Percentiles rank a stretch among this genome's conserved stretches.
These are phyloP conservation scores for Erucastrum elatum DNA, from an alignment of 345 rosid species.

Conservation along the genomic window DNA sequence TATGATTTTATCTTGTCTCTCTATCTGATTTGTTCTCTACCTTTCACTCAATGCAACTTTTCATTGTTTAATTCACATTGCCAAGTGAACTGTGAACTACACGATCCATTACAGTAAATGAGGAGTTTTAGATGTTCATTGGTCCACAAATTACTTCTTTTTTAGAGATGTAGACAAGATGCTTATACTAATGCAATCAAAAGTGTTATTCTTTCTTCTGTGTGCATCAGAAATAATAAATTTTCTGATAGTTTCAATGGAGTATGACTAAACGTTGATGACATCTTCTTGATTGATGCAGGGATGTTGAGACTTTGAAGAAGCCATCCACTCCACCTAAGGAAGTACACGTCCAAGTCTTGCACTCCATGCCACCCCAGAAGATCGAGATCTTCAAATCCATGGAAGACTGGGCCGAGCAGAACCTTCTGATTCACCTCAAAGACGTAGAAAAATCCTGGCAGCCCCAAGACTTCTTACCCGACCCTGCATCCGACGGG, in stretches of 20 bases:
- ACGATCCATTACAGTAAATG: neutral
- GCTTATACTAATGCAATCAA: neutral
- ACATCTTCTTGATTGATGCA: conserved; percentile 34
- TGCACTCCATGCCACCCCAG: conserved; percentile 87
- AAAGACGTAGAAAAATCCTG: conserved; percentile 90
- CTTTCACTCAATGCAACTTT: conserved; percentile 5
- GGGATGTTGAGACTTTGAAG: conserved; percentile 70
- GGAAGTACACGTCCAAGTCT: conserved; percentile 80
- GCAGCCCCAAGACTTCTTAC: conserved; percentile 93
- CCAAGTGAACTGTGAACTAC: neutral
- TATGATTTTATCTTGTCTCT: neutral
- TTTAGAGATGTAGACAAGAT: neutral
- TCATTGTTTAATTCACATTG: neutral
- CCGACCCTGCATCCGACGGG: conserved; percentile 77
- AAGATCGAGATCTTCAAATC: conserved; percentile 90
- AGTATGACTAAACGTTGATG: conserved; percentile 7
- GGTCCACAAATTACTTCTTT: neutral
- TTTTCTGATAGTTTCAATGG: neutral
- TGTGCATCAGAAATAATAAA: neutral
- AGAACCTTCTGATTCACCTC: conserved; percentile 63
- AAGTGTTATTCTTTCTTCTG: conserved; percentile 6
- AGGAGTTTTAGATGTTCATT: neutral
- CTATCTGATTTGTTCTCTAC: neutral
- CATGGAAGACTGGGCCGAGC: conserved; percentile 84
- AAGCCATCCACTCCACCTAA: conserved; percentile 75